phyloP scores from a whole-genome alignment of 495 filamentous ascomycete genomes.

The Talaromyces trachyspermus region DNA sequence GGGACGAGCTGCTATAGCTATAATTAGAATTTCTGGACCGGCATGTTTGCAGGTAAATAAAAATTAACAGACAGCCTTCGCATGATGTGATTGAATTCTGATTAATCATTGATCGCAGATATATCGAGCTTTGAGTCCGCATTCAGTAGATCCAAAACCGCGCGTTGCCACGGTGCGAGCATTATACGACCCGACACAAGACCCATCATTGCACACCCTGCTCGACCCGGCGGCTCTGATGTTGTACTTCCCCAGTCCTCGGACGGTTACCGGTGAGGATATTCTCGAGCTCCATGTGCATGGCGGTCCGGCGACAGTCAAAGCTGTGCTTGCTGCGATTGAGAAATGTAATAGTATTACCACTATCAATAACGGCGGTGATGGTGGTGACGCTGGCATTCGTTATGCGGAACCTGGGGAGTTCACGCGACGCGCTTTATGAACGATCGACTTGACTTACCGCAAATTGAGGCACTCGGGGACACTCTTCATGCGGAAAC shows the following conservation, averaged over 20 bases:
- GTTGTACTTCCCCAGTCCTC: conserved; percentile 78
- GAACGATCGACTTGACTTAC: conserved; percentile 76
- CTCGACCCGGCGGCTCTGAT: conserved; percentile 79
- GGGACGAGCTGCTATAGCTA: conserved; percentile 83
- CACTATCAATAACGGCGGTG: conserved; percentile 9
- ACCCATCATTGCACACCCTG: conserved; percentile 33
- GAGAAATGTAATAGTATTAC: conserved; percentile 30
- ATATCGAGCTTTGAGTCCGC: conserved; percentile 69
- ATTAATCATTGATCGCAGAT: no score
- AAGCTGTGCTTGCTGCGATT: conserved; percentile 75
- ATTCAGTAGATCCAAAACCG: conserved; percentile 53
- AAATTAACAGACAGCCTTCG: conserved; percentile 11
- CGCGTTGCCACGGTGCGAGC: conserved; percentile 72
- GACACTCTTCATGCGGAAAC: conserved; percentile 82
- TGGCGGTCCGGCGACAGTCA: conserved; percentile 82
- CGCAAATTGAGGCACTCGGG: conserved; percentile 89
- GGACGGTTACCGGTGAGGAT: conserved; percentile 86
- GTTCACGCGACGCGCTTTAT: conserved; percentile 91
- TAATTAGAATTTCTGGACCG: conserved; percentile 81
- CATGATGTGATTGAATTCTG: conserved; percentile 7
- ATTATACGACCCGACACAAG: conserved; percentile 56
- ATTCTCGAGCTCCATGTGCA: conserved; percentile 90
- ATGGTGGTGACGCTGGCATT: conserved; percentile 30
- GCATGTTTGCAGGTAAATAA: conserved; percentile 58
- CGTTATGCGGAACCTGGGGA: conserved; percentile 94